phyloP scores from a whole-genome alignment of 192 early-diverging fungal species.

The Coemansia sp. region DNA sequence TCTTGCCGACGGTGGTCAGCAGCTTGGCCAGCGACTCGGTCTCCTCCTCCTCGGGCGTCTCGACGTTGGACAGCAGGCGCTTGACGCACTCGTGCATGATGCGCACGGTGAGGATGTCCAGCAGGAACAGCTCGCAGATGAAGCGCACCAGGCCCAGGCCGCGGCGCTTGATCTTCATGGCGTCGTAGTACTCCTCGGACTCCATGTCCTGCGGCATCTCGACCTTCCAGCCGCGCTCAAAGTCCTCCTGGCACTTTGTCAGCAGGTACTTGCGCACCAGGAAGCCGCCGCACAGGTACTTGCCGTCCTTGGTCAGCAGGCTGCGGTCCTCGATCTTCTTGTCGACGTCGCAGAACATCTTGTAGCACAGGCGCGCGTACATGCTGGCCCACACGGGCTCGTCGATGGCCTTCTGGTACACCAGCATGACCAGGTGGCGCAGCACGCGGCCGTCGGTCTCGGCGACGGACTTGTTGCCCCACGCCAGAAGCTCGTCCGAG shows the following conservation, averaged over 20 bases:
- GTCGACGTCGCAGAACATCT: constrained; percentile 71
- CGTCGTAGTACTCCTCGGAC: constrained; percentile 81
- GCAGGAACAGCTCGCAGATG: constrained; percentile 95
- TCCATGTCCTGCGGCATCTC: constrained; percentile 75
- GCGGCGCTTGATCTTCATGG: constrained; percentile 91
- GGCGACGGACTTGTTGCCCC: constrained; percentile 71
- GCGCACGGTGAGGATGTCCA: constrained; percentile 87
- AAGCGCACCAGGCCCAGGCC: constrained; percentile 92
- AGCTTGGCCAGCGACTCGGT: constrained; percentile 93
- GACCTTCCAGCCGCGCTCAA: constrained; percentile 88
- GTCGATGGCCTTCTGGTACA: constrained; percentile 96
- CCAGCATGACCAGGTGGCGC: constrained; percentile 79
- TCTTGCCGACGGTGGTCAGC: constrained; percentile 84
- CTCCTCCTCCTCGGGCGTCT: constrained; percentile 92
- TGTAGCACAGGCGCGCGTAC: constrained; percentile 87
- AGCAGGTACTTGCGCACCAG: constrained; percentile 93
- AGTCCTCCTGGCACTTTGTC: constrained; percentile 95
- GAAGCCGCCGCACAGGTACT: constrained; percentile 59
- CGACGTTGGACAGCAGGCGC: constrained; percentile 72
- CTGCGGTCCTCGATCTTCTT: constrained; percentile 64
- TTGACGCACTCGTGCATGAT: constrained; percentile 95
- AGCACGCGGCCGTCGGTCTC: constrained; percentile 75
- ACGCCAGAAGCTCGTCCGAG: constrained; percentile 78
- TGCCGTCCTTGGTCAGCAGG: constrained; percentile 61
- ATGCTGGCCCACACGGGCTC: constrained; percentile 90